Percentiles rank a stretch among this genome's conserved stretches.
These are phyloP conservation scores for Apiospora kogelbergensis DNA, from an alignment of 2,329 filamentous ascomycete genomes.

Conservation along the genomic window DNA sequence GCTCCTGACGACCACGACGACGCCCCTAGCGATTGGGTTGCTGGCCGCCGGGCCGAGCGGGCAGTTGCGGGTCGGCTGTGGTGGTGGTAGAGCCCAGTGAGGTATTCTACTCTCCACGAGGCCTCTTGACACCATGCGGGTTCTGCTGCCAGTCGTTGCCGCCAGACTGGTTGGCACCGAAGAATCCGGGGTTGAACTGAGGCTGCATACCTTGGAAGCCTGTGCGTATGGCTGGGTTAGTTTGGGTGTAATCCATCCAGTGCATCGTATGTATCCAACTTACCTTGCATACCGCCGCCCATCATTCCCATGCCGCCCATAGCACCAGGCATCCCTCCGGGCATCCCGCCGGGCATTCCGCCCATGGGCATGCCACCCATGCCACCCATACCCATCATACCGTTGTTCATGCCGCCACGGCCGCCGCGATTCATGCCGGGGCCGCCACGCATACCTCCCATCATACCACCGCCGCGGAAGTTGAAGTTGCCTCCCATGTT, in stretches of 20 bases:
- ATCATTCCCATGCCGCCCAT: slow-evolving; percentile 19
- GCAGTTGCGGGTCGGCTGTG: background rate
- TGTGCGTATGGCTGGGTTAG: background rate
- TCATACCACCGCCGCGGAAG: slow-evolving; percentile 30
- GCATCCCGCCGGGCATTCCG: slow-evolving; percentile 16
- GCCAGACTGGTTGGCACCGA: slow-evolving; percentile 31
- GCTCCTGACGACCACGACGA: background rate
- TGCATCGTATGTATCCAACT: background rate
- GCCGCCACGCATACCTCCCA: slow-evolving; percentile 31
- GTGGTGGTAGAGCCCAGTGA: background rate
- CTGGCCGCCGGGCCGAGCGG: background rate
- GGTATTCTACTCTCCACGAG: slow-evolving; percentile 27
- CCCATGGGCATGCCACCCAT: slow-evolving; percentile 12
- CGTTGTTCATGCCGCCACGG: slow-evolving; percentile 29
- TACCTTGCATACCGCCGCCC: slow-evolving; percentile 14
- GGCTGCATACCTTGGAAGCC: slow-evolving; percentile 29
- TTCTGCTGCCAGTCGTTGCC: slow-evolving; percentile 34
- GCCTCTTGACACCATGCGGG: slow-evolving; percentile 33
- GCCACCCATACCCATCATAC: slow-evolving; percentile 26
- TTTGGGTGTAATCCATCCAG: background rate
- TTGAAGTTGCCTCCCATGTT: slow-evolving; percentile 32
- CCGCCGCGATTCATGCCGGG: slow-evolving; percentile 32
- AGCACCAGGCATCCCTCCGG: slow-evolving; percentile 17
- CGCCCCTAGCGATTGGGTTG: too few species aligned
- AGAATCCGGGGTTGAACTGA: slow-evolving; percentile 34